Evolutionary conservation across 2,329 filamentous ascomycete genomes (phyloP).

Genomic region (Cercospora brassicicola): DNA sequence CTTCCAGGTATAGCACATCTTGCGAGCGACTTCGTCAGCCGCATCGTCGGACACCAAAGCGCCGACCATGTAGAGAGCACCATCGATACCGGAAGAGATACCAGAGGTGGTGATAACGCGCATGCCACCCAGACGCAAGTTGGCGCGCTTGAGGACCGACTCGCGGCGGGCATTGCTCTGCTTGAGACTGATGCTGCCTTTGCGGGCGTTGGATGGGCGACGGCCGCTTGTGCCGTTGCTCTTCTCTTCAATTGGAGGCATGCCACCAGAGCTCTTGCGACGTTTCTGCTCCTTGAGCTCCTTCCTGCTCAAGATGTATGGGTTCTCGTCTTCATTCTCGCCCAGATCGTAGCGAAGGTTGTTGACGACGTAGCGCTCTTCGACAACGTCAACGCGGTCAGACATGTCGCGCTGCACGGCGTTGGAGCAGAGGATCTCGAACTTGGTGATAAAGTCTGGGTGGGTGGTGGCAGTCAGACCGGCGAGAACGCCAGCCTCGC

Average conservation of each 20-base stretch:
- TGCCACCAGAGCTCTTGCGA: slow-evolving; percentile 40
- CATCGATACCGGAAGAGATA: slow-evolving; percentile 77
- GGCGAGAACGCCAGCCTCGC: slow-evolving; percentile 71
- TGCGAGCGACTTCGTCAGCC: slow-evolving; percentile 71
- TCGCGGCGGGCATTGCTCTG: slow-evolving; percentile 72
- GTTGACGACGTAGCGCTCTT: slow-evolving; percentile 86
- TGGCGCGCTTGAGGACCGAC: slow-evolving; percentile 74
- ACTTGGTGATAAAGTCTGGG: slow-evolving; percentile 73
- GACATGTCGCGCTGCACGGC: slow-evolving; percentile 67
- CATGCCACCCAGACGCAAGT: slow-evolving; percentile 68
- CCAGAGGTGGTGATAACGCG: slow-evolving; percentile 79
- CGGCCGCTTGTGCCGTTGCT: slow-evolving; percentile 39
- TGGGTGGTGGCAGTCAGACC: slow-evolving; percentile 81
- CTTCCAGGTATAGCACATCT: slow-evolving; percentile 80
- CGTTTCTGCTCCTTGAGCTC: slow-evolving; percentile 51
- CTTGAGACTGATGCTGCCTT: slow-evolving; percentile 81
- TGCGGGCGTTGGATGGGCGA: slow-evolving; percentile 54
- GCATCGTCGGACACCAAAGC: slow-evolving; percentile 76
- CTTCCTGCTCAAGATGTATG: slow-evolving; percentile 75
- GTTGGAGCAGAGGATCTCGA: slow-evolving; percentile 79
- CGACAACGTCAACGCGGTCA: slow-evolving; percentile 79
- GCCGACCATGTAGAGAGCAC: slow-evolving; percentile 79
- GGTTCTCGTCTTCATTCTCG: slow-evolving; percentile 77
- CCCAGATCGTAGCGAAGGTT: slow-evolving; percentile 82
- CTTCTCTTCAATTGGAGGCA: slow-evolving; percentile 36